phyloP scores from a whole-genome alignment of 208 protist genomes.

The Trichomonas vaginalis region DNA sequence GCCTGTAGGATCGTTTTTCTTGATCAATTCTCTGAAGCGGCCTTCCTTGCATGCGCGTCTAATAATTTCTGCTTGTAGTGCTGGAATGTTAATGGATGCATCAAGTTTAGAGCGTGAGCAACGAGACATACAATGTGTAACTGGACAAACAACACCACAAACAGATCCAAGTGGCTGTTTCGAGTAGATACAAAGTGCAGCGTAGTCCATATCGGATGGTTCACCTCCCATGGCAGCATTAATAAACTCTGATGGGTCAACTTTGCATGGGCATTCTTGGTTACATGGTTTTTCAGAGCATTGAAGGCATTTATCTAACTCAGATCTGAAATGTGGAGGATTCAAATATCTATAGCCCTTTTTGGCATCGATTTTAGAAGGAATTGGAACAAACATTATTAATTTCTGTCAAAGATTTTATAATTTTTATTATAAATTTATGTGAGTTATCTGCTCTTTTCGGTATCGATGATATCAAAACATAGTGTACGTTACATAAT shows the following conservation, averaged over 20 bases:
- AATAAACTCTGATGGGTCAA: not conserved
- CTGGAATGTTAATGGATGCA: not conserved
- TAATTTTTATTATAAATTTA: too few species aligned
- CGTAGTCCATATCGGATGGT: not conserved
- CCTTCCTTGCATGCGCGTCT: not conserved
- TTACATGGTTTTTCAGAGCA: not conserved
- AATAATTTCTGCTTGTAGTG: not conserved
- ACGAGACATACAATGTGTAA: not conserved
- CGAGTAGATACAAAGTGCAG: not conserved
- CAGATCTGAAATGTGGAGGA: not conserved
- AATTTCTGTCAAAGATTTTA: too few species aligned
- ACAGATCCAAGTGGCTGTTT: not conserved
- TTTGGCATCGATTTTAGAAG: not conserved
- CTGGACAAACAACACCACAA: not conserved
- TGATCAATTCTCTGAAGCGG: not conserved
- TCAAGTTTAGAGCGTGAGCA: not conserved
- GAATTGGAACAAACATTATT: not conserved
- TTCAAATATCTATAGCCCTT: not conserved
- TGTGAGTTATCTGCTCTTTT: too few species aligned
- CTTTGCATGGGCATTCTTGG: not conserved
- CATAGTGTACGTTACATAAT: too few species aligned
- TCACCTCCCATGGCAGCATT: not conserved
- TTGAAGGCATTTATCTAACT: not conserved
- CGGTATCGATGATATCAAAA: too few species aligned
- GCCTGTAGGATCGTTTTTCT: not conserved